Conservation (phyloP, 2,329 filamentous ascomycete species). For the Pyrenophora teres region DNA sequence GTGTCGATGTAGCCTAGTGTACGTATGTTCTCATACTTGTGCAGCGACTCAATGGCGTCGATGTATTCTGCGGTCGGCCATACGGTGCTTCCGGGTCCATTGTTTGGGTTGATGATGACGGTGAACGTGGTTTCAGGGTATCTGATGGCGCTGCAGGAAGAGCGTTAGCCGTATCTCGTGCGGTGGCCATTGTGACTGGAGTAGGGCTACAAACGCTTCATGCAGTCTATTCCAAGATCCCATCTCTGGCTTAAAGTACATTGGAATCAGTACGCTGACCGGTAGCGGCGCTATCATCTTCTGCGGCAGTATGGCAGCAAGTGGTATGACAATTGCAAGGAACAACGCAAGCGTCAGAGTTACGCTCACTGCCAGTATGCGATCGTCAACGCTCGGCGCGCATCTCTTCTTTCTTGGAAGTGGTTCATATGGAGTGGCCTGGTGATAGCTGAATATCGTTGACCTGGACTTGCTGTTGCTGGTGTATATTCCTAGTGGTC, state of each 20-base stretch:
- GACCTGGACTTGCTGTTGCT: neutral
- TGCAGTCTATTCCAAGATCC: conserved; percentile 44
- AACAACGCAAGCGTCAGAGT: conserved; percentile 28
- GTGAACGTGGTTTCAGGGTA: conserved; percentile 54
- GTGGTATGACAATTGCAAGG: conserved; percentile 24
- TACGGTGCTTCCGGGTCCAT: conserved; percentile 50
- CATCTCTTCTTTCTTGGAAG: neutral
- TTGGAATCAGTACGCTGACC: conserved; percentile 51
- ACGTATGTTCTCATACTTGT: conserved; percentile 52
- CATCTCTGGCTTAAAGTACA: conserved; percentile 54
- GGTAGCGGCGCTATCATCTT: conserved; percentile 28
- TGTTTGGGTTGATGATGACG: conserved; percentile 55
- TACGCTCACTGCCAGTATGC: conserved; percentile 21
- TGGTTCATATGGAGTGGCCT: neutral
- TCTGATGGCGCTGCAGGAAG: conserved; percentile 17
- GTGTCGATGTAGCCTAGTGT: conserved; percentile 58
- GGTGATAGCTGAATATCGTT: conserved; percentile 1
- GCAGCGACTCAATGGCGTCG: conserved; percentile 48
- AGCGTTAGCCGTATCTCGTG: neutral
- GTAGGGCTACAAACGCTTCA: conserved; percentile 7
- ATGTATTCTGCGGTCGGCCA: conserved; percentile 52
- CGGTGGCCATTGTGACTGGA: too few relatives aligned
- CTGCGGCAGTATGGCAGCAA: conserved; percentile 27
- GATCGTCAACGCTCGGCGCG: conserved; percentile 16
- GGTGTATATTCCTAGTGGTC: neutral